Evolutionary conservation across 2,329 filamentous ascomycete species (phyloP), one percentile per base, ranked within the genome.

Genomic region (Microdochium nivale): DNA sequence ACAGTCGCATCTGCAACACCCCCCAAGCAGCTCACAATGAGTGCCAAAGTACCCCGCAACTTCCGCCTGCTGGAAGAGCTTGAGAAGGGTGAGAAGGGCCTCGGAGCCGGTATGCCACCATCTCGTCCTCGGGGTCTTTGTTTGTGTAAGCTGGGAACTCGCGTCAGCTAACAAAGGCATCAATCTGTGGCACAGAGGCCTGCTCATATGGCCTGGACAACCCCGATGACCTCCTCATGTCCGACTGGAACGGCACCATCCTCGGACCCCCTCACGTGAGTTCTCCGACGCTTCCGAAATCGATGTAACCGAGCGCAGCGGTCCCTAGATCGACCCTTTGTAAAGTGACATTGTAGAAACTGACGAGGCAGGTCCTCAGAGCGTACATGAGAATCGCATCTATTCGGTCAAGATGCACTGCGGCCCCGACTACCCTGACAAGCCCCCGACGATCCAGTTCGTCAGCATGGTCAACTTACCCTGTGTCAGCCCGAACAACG

Each of bases 401-500:
- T 99, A 99, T 79, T 95, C 90, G 60, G 81, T 99, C 63, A 95
- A 92, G 72, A 96, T 99, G 75, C 87, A 95, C 75, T 99, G 94
- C 75, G 91, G 90, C 56, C 78, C 84, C 48, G 77, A 88, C 53
- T 99, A 99, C 69, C 94, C 94, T 50, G 90, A 96, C 67, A 76
- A 81, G 56, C 94, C 94, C 47, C 94, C 94, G 0, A 84, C 86
- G 49, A 88, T 99, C 63, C 85, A 92, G 64, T 99, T 99, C 71
- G 84, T 94, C 62, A 96, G 88, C 63, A 88, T 90, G 70, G 86
- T 99, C 73, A 96, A 97, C 73, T 81, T 97, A n/a, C 94, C 94
- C 25, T 95, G 92, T 64, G 94, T 99, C 50, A 87, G 92, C 70
- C 76, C 79, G 56, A 80, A 76, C 59, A 87, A 87, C 57, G 94